phyloP scores from a whole-genome alignment of 352 stramenopile genomes.

The Globisporangium viniferum region DNA sequence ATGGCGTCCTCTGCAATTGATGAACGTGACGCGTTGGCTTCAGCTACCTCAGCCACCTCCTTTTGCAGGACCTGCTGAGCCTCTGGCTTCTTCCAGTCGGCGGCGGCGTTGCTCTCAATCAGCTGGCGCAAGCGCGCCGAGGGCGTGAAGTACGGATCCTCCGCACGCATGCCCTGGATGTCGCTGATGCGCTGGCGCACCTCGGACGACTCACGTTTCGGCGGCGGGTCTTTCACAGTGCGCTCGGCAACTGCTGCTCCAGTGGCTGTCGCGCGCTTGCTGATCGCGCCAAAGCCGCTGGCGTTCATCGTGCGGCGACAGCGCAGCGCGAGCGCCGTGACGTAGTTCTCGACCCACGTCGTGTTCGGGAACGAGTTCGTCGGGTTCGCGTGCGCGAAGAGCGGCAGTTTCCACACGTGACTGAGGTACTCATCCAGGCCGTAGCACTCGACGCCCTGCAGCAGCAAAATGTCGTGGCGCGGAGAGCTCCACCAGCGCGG shows the following conservation, averaged over 20 bases:
- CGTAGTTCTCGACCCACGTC: constrained; percentile 81
- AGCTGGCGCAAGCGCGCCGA: constrained; percentile 38
- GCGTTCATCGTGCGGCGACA: constrained; percentile 31
- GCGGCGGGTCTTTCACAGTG: constrained; percentile 9
- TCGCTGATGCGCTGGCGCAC: constrained; percentile 51
- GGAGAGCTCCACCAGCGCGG: constrained; percentile 77
- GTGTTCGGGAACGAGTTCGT: constrained; percentile 40
- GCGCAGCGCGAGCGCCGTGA: constrained; percentile 35
- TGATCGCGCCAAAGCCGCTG: not conserved
- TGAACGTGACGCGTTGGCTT: not conserved
- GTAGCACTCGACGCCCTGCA: constrained; percentile 82
- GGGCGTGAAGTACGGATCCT: constrained; percentile 52
- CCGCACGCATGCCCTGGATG: constrained; percentile 58
- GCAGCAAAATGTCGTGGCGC: constrained; percentile 71
- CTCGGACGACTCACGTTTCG: constrained; percentile 22
- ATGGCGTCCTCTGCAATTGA: too few relatives aligned
- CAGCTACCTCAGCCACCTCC: not conserved
- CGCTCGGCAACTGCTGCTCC: not conserved
- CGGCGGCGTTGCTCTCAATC: constrained; percentile 32
- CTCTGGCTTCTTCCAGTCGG: constrained; percentile 2
- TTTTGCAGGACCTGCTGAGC: not conserved
- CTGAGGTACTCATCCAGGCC: constrained; percentile 68
- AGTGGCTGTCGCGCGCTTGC: constrained; percentile 13
- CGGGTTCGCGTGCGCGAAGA: constrained; percentile 50
- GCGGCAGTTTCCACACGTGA: constrained; percentile 64